A percentile compares a stretch with the other conserved stretches of the same genome.
These are phyloP conservation scores for Fonsecaea monophora DNA, from an alignment of 2,329 filamentous ascomycete species.

Conservation along the genomic window DNA sequence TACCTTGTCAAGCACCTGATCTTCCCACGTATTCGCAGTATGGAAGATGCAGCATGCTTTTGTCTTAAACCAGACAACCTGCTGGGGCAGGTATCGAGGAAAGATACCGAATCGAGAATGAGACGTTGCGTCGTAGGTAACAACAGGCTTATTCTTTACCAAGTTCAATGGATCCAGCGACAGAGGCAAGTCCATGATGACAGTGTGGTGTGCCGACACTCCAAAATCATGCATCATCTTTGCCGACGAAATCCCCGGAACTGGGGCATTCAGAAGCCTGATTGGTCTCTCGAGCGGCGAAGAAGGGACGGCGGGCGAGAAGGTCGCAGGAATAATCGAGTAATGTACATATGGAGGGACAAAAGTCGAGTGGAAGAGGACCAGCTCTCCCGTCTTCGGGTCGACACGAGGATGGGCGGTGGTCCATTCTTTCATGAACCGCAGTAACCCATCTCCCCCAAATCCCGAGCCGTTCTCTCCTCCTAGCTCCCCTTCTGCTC, in stretches of 20 bases:
- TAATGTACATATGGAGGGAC: slow-evolving; percentile 71
- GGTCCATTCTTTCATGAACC: slow-evolving; percentile 73
- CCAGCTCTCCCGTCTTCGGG: slow-evolving; percentile 67
- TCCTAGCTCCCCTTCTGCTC: slow-evolving; percentile 54
- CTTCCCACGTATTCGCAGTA: slow-evolving; percentile 74
- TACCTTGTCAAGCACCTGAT: slow-evolving; percentile 44
- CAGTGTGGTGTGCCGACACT: slow-evolving; percentile 66
- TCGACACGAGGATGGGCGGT: slow-evolving; percentile 73
- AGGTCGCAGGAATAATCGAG: slow-evolving; percentile 60
- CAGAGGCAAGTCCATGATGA: slow-evolving; percentile 74
- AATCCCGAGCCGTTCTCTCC: slow-evolving; percentile 49
- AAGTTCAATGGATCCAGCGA: slow-evolving; percentile 69
- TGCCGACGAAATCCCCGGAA: slow-evolving; percentile 67
- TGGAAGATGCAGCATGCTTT: slow-evolving; percentile 74
- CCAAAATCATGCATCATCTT: slow-evolving; percentile 82
- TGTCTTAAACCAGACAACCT: slow-evolving; percentile 71
- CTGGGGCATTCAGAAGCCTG: slow-evolving; percentile 59
- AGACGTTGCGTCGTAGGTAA: slow-evolving; percentile 65
- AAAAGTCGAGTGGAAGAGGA: slow-evolving; percentile 72
- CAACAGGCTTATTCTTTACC: slow-evolving; percentile 61
- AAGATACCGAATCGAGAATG: slow-evolving; percentile 72
- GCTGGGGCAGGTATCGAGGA: slow-evolving; percentile 64
- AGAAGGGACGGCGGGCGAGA: slow-evolving; percentile 43
- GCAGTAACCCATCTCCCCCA: slow-evolving; percentile 62
- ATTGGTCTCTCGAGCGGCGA: slow-evolving; percentile 38